phyloP scores from a whole-genome alignment of 2,329 filamentous ascomycete genomes.

The Didymella glomerata region DNA sequence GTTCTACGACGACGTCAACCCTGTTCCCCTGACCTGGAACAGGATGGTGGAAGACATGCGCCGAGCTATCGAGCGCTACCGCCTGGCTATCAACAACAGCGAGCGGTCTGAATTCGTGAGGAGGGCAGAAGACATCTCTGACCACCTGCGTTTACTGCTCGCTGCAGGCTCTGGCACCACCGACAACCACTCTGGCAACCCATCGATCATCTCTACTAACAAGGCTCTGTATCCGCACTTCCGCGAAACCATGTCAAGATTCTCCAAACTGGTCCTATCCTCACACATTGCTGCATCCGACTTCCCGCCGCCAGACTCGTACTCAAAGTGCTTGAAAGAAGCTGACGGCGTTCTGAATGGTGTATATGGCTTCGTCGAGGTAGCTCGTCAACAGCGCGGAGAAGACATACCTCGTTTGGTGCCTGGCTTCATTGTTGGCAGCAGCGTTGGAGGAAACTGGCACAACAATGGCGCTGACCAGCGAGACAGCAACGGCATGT shows the following conservation, averaged over 20 bases:
- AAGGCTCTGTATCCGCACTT: conserved; percentile 97
- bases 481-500: conserved; percentile 70
- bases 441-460: conserved; percentile 86
- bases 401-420: conserved; percentile 93
- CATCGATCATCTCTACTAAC: conserved; percentile 98
- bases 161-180: conserved; percentile 96
- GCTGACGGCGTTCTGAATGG: conserved; percentile 95
- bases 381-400: conserved; percentile 89
- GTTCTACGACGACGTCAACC: conserved; percentile 89
- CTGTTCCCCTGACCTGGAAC: conserved; percentile 85
- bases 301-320: conserved; percentile 92
- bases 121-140: conserved; percentile 96
- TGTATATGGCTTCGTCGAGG: conserved; percentile 95
- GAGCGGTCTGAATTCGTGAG: conserved; percentile 90
- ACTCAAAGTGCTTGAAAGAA: conserved; percentile 94
- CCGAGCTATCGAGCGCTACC: conserved; percentile 85
- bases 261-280: conserved; percentile 97
- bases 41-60: conserved; percentile 93
- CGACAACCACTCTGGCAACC: conserved; percentile 97
- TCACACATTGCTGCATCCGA: conserved; percentile 97
- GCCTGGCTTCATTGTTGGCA: conserved; percentile 91
- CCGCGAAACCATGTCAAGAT: conserved; percentile 99
- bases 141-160: conserved; percentile 91
- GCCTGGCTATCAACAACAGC: conserved; percentile 84
- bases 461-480: conserved; percentile 71